Conservation (phyloP, 768 basidiomycete species). For the Trametes cubensis region DNA sequence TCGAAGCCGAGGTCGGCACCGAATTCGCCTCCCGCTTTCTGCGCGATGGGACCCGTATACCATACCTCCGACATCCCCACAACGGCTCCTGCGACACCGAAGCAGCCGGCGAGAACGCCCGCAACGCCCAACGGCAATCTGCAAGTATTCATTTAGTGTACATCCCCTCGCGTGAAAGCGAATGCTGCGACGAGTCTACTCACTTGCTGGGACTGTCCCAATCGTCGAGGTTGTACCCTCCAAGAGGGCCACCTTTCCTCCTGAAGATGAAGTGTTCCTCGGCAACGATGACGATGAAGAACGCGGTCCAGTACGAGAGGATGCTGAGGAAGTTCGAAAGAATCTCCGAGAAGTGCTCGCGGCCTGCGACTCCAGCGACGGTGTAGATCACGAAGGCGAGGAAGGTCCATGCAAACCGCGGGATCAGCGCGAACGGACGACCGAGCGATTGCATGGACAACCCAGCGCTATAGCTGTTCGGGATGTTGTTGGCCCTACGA, state of each 20-base stretch:
- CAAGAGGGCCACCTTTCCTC: constrained; percentile 40
- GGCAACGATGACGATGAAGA: constrained; percentile 49
- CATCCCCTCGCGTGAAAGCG: neutral
- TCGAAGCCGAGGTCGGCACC: constrained; percentile 62
- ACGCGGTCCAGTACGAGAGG: constrained; percentile 53
- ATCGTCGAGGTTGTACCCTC: constrained; percentile 54
- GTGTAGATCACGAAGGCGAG: constrained; percentile 49
- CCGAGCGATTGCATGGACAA: constrained; percentile 48
- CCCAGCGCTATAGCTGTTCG: constrained; percentile 51
- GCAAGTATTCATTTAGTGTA: neutral
- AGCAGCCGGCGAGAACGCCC: constrained; percentile 49
- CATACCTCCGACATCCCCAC: constrained; percentile 56
- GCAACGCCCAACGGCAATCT: constrained; percentile 53
- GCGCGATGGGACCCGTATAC: constrained; percentile 55
- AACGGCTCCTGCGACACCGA: constrained; percentile 51
- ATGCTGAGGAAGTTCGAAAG: constrained; percentile 46
- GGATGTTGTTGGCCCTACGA: constrained; percentile 49
- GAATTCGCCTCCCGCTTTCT: constrained; percentile 42
- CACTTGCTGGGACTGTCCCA: constrained; percentile 47
- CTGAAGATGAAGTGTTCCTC: constrained; percentile 58
- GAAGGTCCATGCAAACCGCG: constrained; percentile 42
- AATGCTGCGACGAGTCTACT: constrained; percentile 10
- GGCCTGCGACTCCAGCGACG: constrained; percentile 49
- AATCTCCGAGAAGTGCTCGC: constrained; percentile 44
- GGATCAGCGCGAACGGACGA: constrained; percentile 44